Evolutionary conservation across 768 basidiomycete species (phyloP).

Genomic region (Hysterangium stoloniferum): DNA sequence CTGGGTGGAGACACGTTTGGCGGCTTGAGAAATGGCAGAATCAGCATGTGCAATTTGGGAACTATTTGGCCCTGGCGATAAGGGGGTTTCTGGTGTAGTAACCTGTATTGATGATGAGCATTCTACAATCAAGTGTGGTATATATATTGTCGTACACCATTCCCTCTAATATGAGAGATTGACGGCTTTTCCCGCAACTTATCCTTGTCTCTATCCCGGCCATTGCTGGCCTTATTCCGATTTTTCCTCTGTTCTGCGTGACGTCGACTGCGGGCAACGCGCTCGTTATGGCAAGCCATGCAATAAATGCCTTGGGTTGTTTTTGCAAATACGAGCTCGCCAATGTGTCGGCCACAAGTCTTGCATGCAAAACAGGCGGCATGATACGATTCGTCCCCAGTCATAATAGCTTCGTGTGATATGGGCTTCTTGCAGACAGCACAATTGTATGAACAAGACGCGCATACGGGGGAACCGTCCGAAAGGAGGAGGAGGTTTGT

Average conservation of each 20-base stretch:
- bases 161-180: constrained; percentile 1
- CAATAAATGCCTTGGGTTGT: constrained; percentile 98
- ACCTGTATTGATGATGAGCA: background rate
- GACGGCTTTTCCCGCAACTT: constrained; percentile 6
- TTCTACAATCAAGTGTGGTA: background rate
- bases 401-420: constrained; percentile 98
- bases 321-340: constrained; percentile 98
- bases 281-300: constrained; percentile 97
- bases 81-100: background rate
- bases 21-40: constrained; percentile 5
- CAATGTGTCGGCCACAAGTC: constrained; percentile 88
- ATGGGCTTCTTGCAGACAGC: constrained; percentile 92
- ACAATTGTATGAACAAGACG: constrained; percentile 91
- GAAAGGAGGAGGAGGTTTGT: constrained; percentile 95
- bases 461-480: constrained; percentile 95
- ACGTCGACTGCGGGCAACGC: constrained; percentile 86
- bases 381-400: constrained; percentile 97
- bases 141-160: constrained; percentile 3
- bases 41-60: constrained; percentile 2
- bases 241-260: constrained; percentile 87
- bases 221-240: constrained; percentile 19
- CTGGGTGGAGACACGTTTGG: constrained; percentile 7
- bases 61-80: background rate
- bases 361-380: constrained; percentile 98
- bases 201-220: constrained; percentile 6